phyloP scores from a whole-genome alignment of 2,329 filamentous ascomycete genomes.

The Penicillium decumbens region DNA sequence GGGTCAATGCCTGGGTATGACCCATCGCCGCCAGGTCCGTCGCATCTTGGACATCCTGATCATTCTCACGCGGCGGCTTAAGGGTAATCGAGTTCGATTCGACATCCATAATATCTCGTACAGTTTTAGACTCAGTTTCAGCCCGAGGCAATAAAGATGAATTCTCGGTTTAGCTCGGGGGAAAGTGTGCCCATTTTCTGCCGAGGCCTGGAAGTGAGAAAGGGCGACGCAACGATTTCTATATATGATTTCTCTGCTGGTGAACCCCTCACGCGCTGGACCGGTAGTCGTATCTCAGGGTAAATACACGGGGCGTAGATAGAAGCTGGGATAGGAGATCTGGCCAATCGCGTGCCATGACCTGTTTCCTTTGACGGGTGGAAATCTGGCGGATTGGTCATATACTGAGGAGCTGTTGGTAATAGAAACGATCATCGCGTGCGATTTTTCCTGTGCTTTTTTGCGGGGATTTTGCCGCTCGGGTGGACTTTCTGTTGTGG shows the following conservation, averaged over 20 bases:
- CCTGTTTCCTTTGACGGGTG: constrained; percentile 1
- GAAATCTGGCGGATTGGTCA: constrained; percentile 18
- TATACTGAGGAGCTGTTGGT: constrained; percentile 12
- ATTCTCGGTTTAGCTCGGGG: constrained; percentile 16
- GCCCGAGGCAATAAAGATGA: constrained; percentile 21
- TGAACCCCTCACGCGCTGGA: neutral
- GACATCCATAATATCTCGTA: constrained; percentile 25
- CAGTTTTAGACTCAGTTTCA: constrained; percentile 13
- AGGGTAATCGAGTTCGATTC: constrained; percentile 24
- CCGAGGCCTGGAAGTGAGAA: constrained; percentile 1
- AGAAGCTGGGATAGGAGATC: constrained; percentile 13
- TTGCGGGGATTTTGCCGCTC: constrained; percentile 20
- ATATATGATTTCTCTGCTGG: constrained; percentile 10
- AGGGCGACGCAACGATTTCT: constrained; percentile 12
- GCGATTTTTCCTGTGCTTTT: constrained; percentile 13
- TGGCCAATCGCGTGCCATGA: constrained; percentile 12
- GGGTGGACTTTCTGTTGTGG: constrained; percentile 31
- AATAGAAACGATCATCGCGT: constrained; percentile 17
- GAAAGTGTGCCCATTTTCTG: constrained; percentile 27
- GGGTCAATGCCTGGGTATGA: constrained; percentile 41
- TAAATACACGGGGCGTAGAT: constrained; percentile 20
- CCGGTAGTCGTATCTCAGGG: neutral
- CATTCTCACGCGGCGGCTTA: constrained; percentile 29
- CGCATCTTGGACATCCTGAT: constrained; percentile 40
- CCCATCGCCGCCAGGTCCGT: constrained; percentile 41